Evolutionary conservation across 306 rosid species (phyloP).

Genomic region (Styphnolobium japonicum): DNA sequence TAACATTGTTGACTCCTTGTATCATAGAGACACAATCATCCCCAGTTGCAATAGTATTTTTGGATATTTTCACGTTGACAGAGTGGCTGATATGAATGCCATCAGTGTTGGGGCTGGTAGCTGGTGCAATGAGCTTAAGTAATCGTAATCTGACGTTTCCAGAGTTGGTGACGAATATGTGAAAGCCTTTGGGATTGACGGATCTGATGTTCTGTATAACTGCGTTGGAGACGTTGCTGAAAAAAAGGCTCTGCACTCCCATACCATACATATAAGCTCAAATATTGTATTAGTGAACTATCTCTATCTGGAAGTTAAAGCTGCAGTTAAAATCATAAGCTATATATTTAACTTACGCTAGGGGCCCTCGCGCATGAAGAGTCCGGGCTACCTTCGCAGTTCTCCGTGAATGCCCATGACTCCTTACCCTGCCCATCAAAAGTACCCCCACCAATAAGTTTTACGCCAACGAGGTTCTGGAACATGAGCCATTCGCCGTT

Average conservation of each 20-base stretch:
- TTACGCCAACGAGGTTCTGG: slow-evolving; percentile 44
- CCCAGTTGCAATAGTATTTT: slow-evolving; percentile 31
- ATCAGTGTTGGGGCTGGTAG: slow-evolving; percentile 42
- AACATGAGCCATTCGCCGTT: slow-evolving; percentile 61
- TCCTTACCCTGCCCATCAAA: slow-evolving; percentile 67
- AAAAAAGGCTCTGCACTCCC: slow-evolving; percentile 29
- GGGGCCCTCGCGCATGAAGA: slow-evolving; percentile 45
- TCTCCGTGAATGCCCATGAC: slow-evolving; percentile 43
- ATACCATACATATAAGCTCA: no score
- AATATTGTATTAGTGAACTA: no score
- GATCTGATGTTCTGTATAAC: slow-evolving; percentile 16
- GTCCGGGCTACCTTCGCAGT: slow-evolving; percentile 16
- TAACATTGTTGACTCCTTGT: slow-evolving; percentile 4
- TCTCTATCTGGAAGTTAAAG: no score
- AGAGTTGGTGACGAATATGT: slow-evolving; percentile 26
- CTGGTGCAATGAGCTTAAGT: slow-evolving; percentile 37
- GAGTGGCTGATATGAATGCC: slow-evolving; percentile 48
- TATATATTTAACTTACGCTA: slow-evolving; percentile 45
- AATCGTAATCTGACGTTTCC: slow-evolving; percentile 28
- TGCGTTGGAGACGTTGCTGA: background rate
- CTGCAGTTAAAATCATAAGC: no score
- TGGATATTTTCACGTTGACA: background rate
- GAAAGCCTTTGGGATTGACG: slow-evolving; percentile 44
- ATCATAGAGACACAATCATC: slow-evolving; percentile 48
- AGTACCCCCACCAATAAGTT: slow-evolving; percentile 60